phyloP scores from a whole-genome alignment of 78 protist species.

The Cavenderia fasciculata region DNA sequence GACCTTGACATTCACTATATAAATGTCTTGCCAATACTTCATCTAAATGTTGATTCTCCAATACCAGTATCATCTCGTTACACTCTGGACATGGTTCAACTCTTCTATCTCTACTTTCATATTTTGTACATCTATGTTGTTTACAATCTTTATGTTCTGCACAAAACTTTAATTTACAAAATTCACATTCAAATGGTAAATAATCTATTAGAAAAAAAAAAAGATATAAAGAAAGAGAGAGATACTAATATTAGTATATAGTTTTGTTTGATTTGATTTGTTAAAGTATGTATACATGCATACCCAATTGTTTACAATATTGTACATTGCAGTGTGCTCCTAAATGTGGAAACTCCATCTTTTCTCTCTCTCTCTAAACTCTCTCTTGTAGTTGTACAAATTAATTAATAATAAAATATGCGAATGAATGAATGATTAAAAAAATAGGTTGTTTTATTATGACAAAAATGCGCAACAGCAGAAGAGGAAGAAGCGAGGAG shows the following conservation, averaged over 20 bases:
- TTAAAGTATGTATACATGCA: not conserved
- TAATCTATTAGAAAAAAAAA: not conserved
- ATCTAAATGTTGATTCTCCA: not conserved
- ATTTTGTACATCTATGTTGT: not conserved
- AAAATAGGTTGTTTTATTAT: too few relatives aligned
- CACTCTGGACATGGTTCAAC: slow-evolving; percentile 59
- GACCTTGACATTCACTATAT: not conserved
- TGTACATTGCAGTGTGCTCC: slow-evolving; percentile 31
- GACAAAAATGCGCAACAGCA: too few relatives aligned
- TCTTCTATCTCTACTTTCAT: not conserved
- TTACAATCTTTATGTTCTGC: slow-evolving; percentile 21
- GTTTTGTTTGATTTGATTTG: too few relatives aligned
- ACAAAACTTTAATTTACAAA: slow-evolving; percentile 19
- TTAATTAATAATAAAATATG: not conserved
- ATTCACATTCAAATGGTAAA: slow-evolving; percentile 39
- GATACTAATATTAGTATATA: not conserved
- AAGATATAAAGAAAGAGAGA: not conserved
- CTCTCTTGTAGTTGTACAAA: not conserved
- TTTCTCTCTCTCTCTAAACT: not conserved
- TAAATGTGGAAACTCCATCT: slow-evolving; percentile 3
- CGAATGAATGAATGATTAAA: too few relatives aligned
- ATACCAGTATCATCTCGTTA: not conserved
- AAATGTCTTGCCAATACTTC: not conserved
- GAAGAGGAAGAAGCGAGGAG: too few relatives aligned
- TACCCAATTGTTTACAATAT: slow-evolving; percentile 12